A percentile compares a stretch with the other conserved stretches of the same genome.
phyloP scores from a whole-genome alignment of 257 asterid species.

The Handroanthus guayacan region DNA sequence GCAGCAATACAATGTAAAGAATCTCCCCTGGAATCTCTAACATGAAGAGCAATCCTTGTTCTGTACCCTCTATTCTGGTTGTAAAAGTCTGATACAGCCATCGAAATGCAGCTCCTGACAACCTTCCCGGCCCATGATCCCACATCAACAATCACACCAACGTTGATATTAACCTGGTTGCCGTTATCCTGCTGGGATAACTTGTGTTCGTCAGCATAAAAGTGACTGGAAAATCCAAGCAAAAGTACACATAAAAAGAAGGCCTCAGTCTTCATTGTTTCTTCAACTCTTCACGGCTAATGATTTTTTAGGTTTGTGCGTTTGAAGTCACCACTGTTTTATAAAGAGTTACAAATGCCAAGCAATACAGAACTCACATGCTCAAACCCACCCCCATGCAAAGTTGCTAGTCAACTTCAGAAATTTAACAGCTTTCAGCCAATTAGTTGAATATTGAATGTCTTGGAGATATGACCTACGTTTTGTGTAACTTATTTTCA shows the following conservation, averaged over 20 bases:
- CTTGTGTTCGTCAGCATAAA: background rate
- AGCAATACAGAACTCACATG: background rate
- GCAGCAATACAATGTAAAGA: slow-evolving; percentile 34
- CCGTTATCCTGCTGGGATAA: slow-evolving; percentile 21
- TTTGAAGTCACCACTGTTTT: background rate
- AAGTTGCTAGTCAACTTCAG: background rate
- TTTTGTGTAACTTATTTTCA: no score
- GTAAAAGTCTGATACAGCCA: slow-evolving; percentile 42
- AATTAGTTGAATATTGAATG: background rate
- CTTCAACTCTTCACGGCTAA: background rate
- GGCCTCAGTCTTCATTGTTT: slow-evolving; percentile 12
- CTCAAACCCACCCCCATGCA: background rate
- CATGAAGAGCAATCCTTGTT: slow-evolving; percentile 34
- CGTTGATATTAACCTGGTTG: background rate
- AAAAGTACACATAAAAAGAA: slow-evolving; percentile 13
- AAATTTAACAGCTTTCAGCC: background rate
- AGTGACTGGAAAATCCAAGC: background rate
- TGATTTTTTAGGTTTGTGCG: background rate
- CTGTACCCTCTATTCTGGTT: slow-evolving; percentile 16
- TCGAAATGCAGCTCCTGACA: slow-evolving; percentile 29
- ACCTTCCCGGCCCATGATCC: slow-evolving; percentile 44
- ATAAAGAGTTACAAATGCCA: background rate
- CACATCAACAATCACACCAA: slow-evolving; percentile 42
- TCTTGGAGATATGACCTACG: no score
- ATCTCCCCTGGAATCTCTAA: slow-evolving; percentile 39